Conservation (phyloP, 148 eudicot species). For the Camellia granthamiana region DNA sequence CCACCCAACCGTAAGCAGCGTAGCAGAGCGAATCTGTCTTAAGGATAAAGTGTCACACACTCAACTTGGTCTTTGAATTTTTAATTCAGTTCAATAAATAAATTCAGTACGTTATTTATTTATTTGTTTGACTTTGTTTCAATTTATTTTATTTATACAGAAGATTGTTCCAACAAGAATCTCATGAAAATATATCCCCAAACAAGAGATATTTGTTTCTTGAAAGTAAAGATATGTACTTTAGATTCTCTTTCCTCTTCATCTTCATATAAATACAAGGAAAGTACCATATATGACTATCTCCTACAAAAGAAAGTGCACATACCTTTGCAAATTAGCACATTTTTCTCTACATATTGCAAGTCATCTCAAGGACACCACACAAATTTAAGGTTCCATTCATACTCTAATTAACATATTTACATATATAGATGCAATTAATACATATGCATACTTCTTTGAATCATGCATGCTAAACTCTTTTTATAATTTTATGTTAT, state of each 20-base stretch:
- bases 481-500: too few species aligned
- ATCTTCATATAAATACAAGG: not conserved
- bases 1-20: too few species aligned
- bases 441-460: not conserved
- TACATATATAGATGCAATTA: not conserved
- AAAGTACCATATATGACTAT: not conserved
- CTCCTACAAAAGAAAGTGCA: not conserved
- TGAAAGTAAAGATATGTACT: not conserved
- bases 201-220: constrained; percentile 1
- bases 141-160: too few species aligned
- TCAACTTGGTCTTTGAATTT: too few species aligned
- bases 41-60: too few species aligned
- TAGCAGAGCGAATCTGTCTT: too few species aligned
- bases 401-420: not conserved
- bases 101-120: too few species aligned
- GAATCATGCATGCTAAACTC: not conserved
- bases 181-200: not conserved
- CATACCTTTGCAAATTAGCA: not conserved
- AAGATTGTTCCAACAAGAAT: too few species aligned
- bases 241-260: not conserved
- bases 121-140: too few species aligned
- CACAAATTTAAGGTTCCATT: not conserved
- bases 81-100: too few species aligned
- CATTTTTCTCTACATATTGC: not conserved
- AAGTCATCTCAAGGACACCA: not conserved